Conservation (phyloP, 768 basidiomycete genomes). For the Dentipellis sp. region DNA sequence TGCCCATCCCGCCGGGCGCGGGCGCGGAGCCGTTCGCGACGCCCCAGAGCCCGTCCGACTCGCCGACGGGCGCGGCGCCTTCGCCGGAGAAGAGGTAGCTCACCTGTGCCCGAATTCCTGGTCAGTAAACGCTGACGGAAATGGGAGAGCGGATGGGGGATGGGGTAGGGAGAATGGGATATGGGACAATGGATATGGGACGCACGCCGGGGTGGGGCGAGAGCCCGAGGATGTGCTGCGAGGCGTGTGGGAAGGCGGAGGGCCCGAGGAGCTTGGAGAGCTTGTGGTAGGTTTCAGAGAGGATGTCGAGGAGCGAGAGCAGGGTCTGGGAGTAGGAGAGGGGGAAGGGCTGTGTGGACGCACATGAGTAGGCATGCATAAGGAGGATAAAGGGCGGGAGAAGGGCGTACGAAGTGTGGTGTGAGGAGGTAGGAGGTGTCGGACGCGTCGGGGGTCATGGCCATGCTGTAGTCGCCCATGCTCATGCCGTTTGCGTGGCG, state of each 20-base stretch:
- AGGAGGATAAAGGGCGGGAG: not conserved
- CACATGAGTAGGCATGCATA: not conserved
- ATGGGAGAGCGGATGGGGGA: too few relatives aligned
- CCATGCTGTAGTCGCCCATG: constrained; percentile 47
- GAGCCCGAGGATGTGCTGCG: constrained; percentile 68
- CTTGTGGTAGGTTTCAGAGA: constrained; percentile 86
- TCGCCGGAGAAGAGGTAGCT: constrained; percentile 54
- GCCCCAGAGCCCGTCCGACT: constrained; percentile 58
- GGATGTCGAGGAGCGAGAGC: constrained; percentile 79
- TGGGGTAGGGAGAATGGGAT: not conserved
- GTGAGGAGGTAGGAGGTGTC: constrained; percentile 65
- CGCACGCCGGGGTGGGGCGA: constrained; percentile 79
- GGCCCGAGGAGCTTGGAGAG: constrained; percentile 77
- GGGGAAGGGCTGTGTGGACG: constrained; percentile 64
- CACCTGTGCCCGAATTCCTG: not conserved
- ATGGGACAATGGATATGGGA: not conserved
- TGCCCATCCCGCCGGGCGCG: constrained; percentile 27
- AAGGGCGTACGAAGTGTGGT: constrained; percentile 61
- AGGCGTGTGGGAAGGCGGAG: constrained; percentile 61
- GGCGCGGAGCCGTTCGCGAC: constrained; percentile 37
- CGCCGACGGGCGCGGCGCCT: constrained; percentile 26
- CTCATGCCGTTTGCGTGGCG: constrained; percentile 32
- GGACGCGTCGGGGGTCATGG: constrained; percentile 44
- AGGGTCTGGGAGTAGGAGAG: constrained; percentile 87
- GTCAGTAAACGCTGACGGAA: too few relatives aligned